Conservation (phyloP, 306 rosid genomes). For the Quillaja saponaria region DNA sequence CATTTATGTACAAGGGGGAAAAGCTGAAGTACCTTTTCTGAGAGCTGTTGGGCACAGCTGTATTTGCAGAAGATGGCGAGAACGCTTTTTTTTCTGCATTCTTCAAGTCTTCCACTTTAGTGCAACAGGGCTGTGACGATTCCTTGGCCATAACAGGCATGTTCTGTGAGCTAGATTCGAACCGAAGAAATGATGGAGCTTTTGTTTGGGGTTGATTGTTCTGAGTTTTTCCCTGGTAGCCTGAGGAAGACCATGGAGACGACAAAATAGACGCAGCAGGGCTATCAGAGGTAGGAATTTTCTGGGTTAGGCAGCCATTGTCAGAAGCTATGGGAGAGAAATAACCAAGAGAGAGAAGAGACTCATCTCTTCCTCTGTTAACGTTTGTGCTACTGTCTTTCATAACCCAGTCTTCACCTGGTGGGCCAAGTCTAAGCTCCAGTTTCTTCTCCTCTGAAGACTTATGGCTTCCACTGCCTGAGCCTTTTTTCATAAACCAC, state of each 20-base stretch:
- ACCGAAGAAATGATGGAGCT: slow-evolving; percentile 50
- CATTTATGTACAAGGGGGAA: slow-evolving; percentile 1
- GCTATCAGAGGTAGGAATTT: slow-evolving; percentile 30
- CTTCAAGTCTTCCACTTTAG: slow-evolving; percentile 55
- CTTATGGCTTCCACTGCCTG: slow-evolving; percentile 37
- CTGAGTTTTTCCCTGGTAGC: slow-evolving; percentile 30
- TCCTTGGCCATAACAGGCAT: slow-evolving; percentile 47
- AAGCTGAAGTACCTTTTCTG: slow-evolving; percentile 74
- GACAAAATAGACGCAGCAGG: slow-evolving; percentile 21
- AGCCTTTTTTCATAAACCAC: slow-evolving; percentile 48
- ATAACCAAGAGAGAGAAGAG: slow-evolving; percentile 55
- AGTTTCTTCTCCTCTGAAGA: slow-evolving; percentile 63
- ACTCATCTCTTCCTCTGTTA: slow-evolving; percentile 43
- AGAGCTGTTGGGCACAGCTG: slow-evolving; percentile 72
- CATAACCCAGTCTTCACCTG: slow-evolving; percentile 69
- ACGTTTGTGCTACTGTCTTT: slow-evolving; percentile 24
- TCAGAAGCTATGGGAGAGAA: slow-evolving; percentile 27
- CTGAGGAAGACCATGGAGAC: slow-evolving; percentile 48
- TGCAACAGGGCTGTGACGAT: slow-evolving; percentile 46
- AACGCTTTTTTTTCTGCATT: slow-evolving; percentile 51
- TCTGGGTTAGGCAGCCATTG: slow-evolving; percentile 38
- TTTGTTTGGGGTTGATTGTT: slow-evolving; percentile 33
- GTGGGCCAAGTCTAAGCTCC: slow-evolving; percentile 93
- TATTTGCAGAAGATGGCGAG: slow-evolving; percentile 49
- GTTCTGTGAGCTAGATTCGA: slow-evolving; percentile 38